These are phyloP conservation scores for Ceratobasidium sp. DNA, from an alignment of 1,284 basidiomycete genomes.

Conservation along the genomic window DNA sequence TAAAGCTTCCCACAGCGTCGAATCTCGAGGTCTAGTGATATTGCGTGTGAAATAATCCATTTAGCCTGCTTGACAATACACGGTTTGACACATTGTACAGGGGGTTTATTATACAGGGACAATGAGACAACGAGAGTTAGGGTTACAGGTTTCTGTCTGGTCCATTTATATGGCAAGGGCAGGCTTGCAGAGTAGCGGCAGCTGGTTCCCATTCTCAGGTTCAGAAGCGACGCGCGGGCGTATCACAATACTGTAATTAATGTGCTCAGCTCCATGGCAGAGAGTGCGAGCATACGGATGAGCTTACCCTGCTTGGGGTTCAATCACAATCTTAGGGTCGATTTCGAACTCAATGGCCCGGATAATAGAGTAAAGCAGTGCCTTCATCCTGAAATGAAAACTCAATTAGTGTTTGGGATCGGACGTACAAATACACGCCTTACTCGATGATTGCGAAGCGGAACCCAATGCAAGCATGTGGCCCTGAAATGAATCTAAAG, in stretches of 20 bases:
- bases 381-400: constrained; percentile 25
- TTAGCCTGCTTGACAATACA: too few species aligned
- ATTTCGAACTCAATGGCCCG: constrained; percentile 37
- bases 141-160: too few species aligned
- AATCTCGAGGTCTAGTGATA: too few species aligned
- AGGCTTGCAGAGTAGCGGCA: constrained; percentile 44
- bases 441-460: constrained; percentile 75
- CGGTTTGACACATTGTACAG: too few species aligned
- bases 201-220: constrained; percentile 43
- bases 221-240: constrained; percentile 40
- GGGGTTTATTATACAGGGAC: too few species aligned
- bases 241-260: constrained; percentile 32
- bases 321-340: constrained; percentile 12
- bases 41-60: too few species aligned
- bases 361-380: constrained; percentile 21
- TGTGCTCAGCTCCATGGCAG: not conserved
- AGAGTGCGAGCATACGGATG: not conserved
- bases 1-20: too few species aligned
- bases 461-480: constrained; percentile 70
- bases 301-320: constrained; percentile 7
- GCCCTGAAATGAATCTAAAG: constrained; percentile 51
- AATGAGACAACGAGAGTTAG: too few species aligned
- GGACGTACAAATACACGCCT: constrained; percentile 46
- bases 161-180: not conserved
- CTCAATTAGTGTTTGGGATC: not conserved